Evolutionary conservation across 495 filamentous ascomycete genomes (phyloP).

Genomic region (Cercophora newfieldiana): DNA sequence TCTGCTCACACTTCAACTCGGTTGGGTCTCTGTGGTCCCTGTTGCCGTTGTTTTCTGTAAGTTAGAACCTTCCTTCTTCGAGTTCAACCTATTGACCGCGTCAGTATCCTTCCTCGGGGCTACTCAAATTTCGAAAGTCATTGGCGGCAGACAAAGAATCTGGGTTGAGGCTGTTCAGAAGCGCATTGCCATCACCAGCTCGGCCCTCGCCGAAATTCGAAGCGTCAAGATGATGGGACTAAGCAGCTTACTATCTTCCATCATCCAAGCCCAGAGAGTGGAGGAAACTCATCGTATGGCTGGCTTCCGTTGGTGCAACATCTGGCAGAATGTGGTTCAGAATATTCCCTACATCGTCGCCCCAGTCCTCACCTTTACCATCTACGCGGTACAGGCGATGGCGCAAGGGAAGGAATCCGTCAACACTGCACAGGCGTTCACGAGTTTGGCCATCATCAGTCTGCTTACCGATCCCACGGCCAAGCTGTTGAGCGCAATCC

Average conservation of each 20-base stretch:
- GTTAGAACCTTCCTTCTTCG: background rate
- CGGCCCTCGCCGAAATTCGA: conserved; percentile 42
- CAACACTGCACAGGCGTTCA: conserved; percentile 35
- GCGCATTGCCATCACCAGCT: conserved; percentile 34
- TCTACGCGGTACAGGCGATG: background rate
- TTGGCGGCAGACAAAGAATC: conserved; percentile 31
- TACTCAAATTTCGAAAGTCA: conserved; percentile 1
- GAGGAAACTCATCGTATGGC: conserved; percentile 6
- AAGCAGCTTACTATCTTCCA: conserved; percentile 25
- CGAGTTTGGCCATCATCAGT: conserved; percentile 38
- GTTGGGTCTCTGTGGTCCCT: conserved; percentile 45
- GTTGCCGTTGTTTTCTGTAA: conserved; percentile 48
- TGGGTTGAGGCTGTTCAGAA: conserved; percentile 43
- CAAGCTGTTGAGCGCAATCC: conserved; percentile 31
- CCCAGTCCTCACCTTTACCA: conserved; percentile 1
- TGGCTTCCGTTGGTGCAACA: background rate
- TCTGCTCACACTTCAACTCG: conserved; percentile 53
- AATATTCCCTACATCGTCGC: background rate
- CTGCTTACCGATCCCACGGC: conserved; percentile 35
- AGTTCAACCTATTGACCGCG: background rate
- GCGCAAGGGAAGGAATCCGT: conserved; percentile 14
- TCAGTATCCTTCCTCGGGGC: background rate
- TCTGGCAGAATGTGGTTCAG: background rate
- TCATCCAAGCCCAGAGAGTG: conserved; percentile 37
- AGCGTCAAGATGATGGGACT: conserved; percentile 45